Evolutionary conservation across 192 early-diverging fungal species (phyloP), one percentile per base, ranked within the genome.

Genomic region (Lobosporangium transversale): DNA sequence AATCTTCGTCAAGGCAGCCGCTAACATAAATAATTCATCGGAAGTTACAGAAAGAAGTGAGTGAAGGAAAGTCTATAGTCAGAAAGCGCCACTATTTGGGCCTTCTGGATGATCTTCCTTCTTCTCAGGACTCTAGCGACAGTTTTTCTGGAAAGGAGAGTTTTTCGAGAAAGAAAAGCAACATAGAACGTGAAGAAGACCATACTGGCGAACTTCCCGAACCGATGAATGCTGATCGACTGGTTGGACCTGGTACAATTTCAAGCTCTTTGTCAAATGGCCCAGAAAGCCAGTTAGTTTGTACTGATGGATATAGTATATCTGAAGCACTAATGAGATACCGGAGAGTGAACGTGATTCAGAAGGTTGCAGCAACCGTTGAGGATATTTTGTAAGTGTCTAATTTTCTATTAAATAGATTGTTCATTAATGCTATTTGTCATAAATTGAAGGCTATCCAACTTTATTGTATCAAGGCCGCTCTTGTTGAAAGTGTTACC

Each of bases 171-270:
- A 42, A 42, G 9, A 9, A 42, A 42, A 45, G n/a, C n/a, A n/a
- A n/a, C n/a, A n/a, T n/a, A n/a, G n/a, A n/a, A n/a, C n/a, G n/a
- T n/a, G n/a, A n/a, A 6, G 57, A 59, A 27, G 57, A 59, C 8
- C 35, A 44, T 1, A 59, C 57, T 33, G 57, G 57, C 11, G 57
- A 59, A 40, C 42, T 59, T 3, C 57, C 57, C 6, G 21, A 6
- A 24, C 57, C 57, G 45, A 45, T 43, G 4, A 27, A 3, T 40
- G 1, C 45, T 2, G 57, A 44, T 40, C 57, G 37, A 15, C 29
- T 61, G 20, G 58, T 49, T 14, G 58, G 58, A 1, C 58, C 58
- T 45, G 58, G 47, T 17, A 37, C 40, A 12, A 12, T 42, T 42
- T 42, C 40, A 12, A 42, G 40, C 17, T 17, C 9, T 12, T 17